Conservation (phyloP, 768 basidiomycete genomes). For the Mrakia blollopis region DNA sequence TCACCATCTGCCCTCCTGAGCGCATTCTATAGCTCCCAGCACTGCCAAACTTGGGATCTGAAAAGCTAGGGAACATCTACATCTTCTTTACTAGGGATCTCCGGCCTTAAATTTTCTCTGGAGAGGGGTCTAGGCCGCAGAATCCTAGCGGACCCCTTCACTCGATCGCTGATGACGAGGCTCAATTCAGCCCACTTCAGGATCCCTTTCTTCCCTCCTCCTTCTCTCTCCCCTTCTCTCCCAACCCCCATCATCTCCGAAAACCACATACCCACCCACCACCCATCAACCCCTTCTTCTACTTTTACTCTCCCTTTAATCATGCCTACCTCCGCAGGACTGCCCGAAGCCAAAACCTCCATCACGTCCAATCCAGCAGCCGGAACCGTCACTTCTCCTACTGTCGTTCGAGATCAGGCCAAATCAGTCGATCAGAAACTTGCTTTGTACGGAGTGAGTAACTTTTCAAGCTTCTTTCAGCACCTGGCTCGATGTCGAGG, state of each 20-base stretch:
- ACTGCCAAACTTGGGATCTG: no score
- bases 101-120: no score
- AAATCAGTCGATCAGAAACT: constrained; percentile 70
- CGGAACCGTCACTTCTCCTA: background rate
- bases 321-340: background rate
- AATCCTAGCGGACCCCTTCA: no score
- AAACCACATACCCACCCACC: background rate
- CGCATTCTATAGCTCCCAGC: no score
- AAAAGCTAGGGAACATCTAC: no score
- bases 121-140: no score
- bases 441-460: constrained; percentile 60
- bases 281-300: background rate
- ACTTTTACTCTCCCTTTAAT: background rate
- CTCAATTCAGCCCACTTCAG: background rate
- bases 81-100: no score
- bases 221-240: background rate
- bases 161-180: background rate
- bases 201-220: background rate
- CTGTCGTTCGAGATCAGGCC: background rate
- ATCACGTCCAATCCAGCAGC: background rate
- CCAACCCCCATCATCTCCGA: background rate
- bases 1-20: no score
- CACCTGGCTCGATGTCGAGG: background rate
- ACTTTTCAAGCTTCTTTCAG: background rate
- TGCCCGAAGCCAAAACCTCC: background rate